These are phyloP conservation scores for Dioscorea alata DNA, from an alignment of 106 monocot species.

Conservation along the genomic window DNA sequence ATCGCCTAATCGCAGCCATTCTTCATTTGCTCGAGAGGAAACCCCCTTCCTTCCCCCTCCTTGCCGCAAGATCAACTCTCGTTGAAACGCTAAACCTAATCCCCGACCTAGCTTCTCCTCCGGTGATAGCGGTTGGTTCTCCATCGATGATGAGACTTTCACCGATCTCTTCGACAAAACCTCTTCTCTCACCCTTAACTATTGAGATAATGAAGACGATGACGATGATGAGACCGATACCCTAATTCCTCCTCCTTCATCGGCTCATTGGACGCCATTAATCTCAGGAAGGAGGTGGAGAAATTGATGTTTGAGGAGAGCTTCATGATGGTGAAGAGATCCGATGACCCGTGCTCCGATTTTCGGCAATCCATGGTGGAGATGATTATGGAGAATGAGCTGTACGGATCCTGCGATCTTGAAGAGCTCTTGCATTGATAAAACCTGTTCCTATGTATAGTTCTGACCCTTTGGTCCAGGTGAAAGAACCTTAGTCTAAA, in stretches of 20 bases:
- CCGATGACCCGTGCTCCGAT: constrained; percentile 62
- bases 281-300: neutral
- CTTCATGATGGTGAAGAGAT: constrained; percentile 74
- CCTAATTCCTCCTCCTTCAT: constrained; percentile 13
- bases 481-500: too few relatives aligned
- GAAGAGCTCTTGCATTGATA: constrained; percentile 66
- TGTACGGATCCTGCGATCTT: constrained; percentile 58
- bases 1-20: too few relatives aligned
- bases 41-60: constrained; percentile 4
- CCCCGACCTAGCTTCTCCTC: constrained; percentile 26
- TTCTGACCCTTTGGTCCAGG: too few relatives aligned
- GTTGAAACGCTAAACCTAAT: neutral
- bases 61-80: constrained; percentile 21
- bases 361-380: constrained; percentile 85
- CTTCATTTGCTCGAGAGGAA: too few relatives aligned
- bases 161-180: neutral
- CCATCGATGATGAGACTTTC: constrained; percentile 39
- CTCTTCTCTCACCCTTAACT: neutral
- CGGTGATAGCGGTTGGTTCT: constrained; percentile 36
- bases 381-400: constrained; percentile 79
- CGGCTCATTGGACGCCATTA: neutral
- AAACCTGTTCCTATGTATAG: too few relatives aligned
- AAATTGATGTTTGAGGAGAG: constrained; percentile 32
- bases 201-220: constrained; percentile 1
- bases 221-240: constrained; percentile 17